These are phyloP conservation scores for Astrephomene gubernaculifera DNA, from an alignment of 139 green algal species.

Conservation along the genomic window DNA sequence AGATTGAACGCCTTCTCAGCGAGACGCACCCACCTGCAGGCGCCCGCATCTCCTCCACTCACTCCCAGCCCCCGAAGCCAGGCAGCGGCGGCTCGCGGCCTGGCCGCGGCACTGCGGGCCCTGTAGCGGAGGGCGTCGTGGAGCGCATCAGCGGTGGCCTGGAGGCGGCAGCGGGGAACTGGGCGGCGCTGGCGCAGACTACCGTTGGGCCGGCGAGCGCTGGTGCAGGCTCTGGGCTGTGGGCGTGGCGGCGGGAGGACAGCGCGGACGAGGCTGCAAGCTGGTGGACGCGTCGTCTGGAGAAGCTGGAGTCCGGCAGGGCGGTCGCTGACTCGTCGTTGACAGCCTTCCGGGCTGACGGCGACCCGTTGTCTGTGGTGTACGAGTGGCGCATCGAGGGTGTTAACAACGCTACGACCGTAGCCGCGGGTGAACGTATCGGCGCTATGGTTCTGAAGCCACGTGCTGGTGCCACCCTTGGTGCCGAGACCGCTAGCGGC, in stretches of 20 bases:
- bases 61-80: background rate
- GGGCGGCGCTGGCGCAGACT: background rate
- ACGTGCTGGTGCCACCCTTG: background rate
- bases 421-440: background rate
- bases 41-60: background rate
- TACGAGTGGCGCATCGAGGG: conserved; percentile 39
- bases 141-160: background rate
- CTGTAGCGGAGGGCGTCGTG: conserved; percentile 15
- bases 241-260: background rate
- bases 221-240: background rate
- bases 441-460: background rate
- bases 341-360: conserved; percentile 33
- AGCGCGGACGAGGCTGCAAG: background rate
- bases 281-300: conserved; percentile 21
- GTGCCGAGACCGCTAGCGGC: background rate
- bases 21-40: background rate
- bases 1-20: background rate
- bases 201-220: background rate
- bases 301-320: background rate
- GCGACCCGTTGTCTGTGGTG: conserved; percentile 20
- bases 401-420: background rate
- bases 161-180: background rate
- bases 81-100: background rate
- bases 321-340: background rate
- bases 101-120: background rate